Base-by-base conservation (phyloP, 148 eudicot genomes). In the Rhododendron mucronatum region DNA sequence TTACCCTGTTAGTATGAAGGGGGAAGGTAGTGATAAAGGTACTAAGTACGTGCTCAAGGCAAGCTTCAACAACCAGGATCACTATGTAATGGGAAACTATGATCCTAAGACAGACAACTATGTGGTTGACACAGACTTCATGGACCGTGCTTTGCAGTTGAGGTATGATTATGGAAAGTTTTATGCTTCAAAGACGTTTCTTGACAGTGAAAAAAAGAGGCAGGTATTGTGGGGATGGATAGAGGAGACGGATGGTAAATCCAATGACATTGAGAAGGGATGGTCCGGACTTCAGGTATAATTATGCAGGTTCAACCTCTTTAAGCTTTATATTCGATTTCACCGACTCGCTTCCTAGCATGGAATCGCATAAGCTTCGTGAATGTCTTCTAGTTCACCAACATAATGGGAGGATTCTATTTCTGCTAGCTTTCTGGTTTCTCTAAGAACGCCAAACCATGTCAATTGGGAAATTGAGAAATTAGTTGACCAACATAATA, bases 271-370 rank as follows among this genome's bases (percentile, higher is more conserved):
- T 35, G 75, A 85, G 85, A 88, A 88, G 71, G 89, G 87, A 82
- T 88, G 89, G 89, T 82, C 89, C 3, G 89, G 89, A 3, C 47
- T 88, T 78, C 89, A 88, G 85, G 89, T 88, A 85, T 33, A 30
- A 13, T 33, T 30, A 14, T 33, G 20, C 11, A 65, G 73, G 73
- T 2, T 65, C 73, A 65, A 26, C 73, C 73, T 9, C 28, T 26
- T n/a, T 65, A 65, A 8, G 33, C 73, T 65, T 65, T 65, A 1
- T 65, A 65, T n/a, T 30, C 16, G 20, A 59, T 47, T 53, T 55
- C 23, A 7, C 9, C 3, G 4, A 48, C 48, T 13, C 21, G 26
- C n/a, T 79, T n/a, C 35, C 5, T 26, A 28, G 45, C 28, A 47
- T 47, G 16, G 16, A 79, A 45, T 48, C 11, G 6, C 6, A 26